phyloP scores from a whole-genome alignment of 1,284 basidiomycete species.

The Ceratobasidium sp. region DNA sequence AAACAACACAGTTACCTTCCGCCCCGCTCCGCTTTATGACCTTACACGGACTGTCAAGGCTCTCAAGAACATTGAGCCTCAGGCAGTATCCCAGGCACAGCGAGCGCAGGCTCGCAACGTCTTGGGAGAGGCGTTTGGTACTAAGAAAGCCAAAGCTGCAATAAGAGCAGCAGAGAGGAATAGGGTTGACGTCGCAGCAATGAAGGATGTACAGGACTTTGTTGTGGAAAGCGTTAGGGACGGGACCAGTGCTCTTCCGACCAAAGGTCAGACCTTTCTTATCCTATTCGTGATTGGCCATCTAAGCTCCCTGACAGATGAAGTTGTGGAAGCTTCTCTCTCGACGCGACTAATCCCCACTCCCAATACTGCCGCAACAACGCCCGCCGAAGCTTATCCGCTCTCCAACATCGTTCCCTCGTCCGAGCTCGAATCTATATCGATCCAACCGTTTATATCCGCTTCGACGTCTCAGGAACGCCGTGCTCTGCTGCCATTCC shows the following conservation, averaged over 20 bases:
- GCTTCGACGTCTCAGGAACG: slow-evolving; percentile 66
- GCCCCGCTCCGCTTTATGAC: slow-evolving; percentile 80
- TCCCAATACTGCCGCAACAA: slow-evolving; percentile 73
- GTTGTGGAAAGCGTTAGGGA: slow-evolving; percentile 84
- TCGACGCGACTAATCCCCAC: slow-evolving; percentile 79
- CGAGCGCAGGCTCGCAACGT: slow-evolving; percentile 75
- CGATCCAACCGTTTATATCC: slow-evolving; percentile 67
- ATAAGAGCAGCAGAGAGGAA: slow-evolving; percentile 89
- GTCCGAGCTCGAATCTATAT: slow-evolving; percentile 77
- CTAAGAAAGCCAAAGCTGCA: slow-evolving; percentile 88
- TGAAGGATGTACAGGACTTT: slow-evolving; percentile 82
- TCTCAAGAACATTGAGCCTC: slow-evolving; percentile 68
- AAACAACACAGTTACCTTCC: slow-evolving; percentile 75
- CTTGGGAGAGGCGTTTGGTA: slow-evolving; percentile 93
- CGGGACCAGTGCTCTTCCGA: slow-evolving; percentile 75
- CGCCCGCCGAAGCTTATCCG: slow-evolving; percentile 78
- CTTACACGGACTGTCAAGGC: slow-evolving; percentile 84
- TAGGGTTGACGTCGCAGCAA: slow-evolving; percentile 85
- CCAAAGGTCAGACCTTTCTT: slow-evolving; percentile 65
- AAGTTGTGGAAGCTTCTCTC: slow-evolving; percentile 72
- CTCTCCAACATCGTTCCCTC: slow-evolving; percentile 81
- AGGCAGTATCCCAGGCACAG: slow-evolving; percentile 63
- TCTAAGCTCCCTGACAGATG: neutral
- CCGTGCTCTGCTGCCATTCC: slow-evolving; percentile 70
- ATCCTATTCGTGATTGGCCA: neutral